Evolutionary conservation across 805 yeast species (phyloP).

Genomic region (Starmerella stigmatis): DNA sequence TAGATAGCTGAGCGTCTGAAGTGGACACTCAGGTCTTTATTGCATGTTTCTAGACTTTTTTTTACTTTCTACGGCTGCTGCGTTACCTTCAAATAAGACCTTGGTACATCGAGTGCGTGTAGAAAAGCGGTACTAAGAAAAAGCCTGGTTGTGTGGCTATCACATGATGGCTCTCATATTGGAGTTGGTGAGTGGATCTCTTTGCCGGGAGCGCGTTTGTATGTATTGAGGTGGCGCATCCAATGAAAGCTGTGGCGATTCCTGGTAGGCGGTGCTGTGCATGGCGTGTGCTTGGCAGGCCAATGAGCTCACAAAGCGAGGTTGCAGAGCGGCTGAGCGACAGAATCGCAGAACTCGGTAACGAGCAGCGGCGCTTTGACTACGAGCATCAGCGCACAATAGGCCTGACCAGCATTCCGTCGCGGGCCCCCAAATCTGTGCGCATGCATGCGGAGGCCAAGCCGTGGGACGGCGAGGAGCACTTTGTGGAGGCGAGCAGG

Average conservation of each 20-base stretch:
- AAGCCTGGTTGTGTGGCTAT: background rate
- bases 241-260: too few relatives aligned
- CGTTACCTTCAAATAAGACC: too few relatives aligned
- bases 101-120: too few relatives aligned
- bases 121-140: too few relatives aligned
- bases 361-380: constrained; percentile 30
- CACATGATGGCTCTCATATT: background rate
- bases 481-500: constrained; percentile 36
- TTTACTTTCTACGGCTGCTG: too few relatives aligned
- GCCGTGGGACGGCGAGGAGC: constrained; percentile 55
- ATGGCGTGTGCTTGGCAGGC: background rate
- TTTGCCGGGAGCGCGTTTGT: background rate
- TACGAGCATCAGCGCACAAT: constrained; percentile 35
- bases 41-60: too few relatives aligned
- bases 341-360: constrained; percentile 1
- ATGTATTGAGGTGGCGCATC: too few relatives aligned
- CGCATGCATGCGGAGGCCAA: constrained; percentile 40
- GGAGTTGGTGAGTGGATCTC: too few relatives aligned
- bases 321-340: constrained; percentile 4
- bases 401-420: constrained; percentile 37
- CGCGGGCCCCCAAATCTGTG: constrained; percentile 36
- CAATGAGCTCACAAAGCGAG: background rate
- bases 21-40: too few relatives aligned
- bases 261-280: too few relatives aligned
- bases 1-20: too few relatives aligned